Evolutionary conservation across 148 eudicot species (phyloP), one percentile per base, ranked within the genome.

Genomic region (Rhododendron henanense): DNA sequence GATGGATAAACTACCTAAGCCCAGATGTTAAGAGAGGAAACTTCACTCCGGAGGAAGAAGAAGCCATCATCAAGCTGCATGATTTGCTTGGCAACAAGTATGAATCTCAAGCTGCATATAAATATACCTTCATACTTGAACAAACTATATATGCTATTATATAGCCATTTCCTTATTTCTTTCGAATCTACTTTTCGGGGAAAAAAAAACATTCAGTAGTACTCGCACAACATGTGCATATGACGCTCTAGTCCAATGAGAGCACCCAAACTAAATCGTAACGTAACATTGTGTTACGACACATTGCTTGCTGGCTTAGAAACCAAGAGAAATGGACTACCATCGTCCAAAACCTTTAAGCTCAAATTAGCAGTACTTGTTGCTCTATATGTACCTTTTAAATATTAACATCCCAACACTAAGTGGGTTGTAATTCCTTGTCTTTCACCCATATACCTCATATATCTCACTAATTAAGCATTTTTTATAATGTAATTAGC

Each of bases 1-100:
- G 94, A 76, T 92, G 94, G 94, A 89, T 92, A 80, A 92, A 92
- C 89, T 92, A 90, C 85, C 94, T 92, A 53, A 81, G 94, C 39
- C 94, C 94, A 50, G 92, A 90, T 55, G 84, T 92, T 10, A 92
- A 89, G 75, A 88, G 94, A 6, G 94, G 94, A 16, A 82, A 89
- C 75, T 90, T 92, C 81, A 88, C 83, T 21, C 90, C 61, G 0
- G 90, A 92, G 14, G 94, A 92, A 87, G 92, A 90, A 57, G 90
- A 88, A 80, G 39, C 89, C 55, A 92, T 92, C 48, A 90, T 90
- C 83, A 87, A 86, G 84, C 84, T 92, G 16, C 94, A 92, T 85
- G 82, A 88, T 69, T 71, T 45, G 65, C 81, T 92, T 0, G 94
- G 94, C n/a, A 92, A 92, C 92, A 92, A 87, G 92, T 92, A 90